Evolutionary conservation across 495 filamentous ascomycete species (phyloP).

Genomic region (Talaromyces nanjingensis): DNA sequence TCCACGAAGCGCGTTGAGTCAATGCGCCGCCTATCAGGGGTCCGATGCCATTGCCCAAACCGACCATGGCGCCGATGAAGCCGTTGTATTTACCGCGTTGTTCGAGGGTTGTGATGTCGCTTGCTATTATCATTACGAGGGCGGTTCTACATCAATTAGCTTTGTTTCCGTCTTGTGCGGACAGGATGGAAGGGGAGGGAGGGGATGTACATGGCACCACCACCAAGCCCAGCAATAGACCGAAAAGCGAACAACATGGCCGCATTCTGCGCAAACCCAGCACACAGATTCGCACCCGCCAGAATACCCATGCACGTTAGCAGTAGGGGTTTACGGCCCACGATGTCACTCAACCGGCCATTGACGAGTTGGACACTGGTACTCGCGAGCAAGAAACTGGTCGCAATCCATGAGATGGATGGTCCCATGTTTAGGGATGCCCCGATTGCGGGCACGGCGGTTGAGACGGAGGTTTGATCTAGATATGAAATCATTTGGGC

Average conservation of each 20-base stretch:
- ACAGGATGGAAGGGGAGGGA: too few species aligned
- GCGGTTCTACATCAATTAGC: slow-evolving; percentile 11
- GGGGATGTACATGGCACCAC: slow-evolving; percentile 6
- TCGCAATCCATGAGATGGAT: slow-evolving; percentile 27
- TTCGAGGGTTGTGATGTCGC: slow-evolving; percentile 45
- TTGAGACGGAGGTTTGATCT: slow-evolving; percentile 26
- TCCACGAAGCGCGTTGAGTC: slow-evolving; percentile 39
- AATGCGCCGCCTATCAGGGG: slow-evolving; percentile 49
- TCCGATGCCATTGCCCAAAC: slow-evolving; percentile 46
- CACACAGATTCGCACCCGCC: slow-evolving; percentile 18
- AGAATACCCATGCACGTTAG: slow-evolving; percentile 18
- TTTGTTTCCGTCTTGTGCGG: too few species aligned
- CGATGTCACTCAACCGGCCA: slow-evolving; percentile 28
- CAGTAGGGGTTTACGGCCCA: slow-evolving; percentile 24
- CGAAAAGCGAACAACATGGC: slow-evolving; percentile 16
- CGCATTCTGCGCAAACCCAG: slow-evolving; percentile 16
- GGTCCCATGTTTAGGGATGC: slow-evolving; percentile 16
- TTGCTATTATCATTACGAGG: slow-evolving; percentile 40
- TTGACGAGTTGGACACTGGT: slow-evolving; percentile 28
- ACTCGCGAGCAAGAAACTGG: slow-evolving; percentile 21
- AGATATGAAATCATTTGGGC: slow-evolving; percentile 22
- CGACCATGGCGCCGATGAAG: slow-evolving; percentile 48
- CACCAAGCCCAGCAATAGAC: slow-evolving; percentile 16
- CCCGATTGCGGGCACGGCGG: slow-evolving; percentile 26
- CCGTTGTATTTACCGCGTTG: slow-evolving; percentile 55